phyloP scores from a whole-genome alignment of 768 basidiomycete genomes.

The Cystofilobasidium capitatum region DNA sequence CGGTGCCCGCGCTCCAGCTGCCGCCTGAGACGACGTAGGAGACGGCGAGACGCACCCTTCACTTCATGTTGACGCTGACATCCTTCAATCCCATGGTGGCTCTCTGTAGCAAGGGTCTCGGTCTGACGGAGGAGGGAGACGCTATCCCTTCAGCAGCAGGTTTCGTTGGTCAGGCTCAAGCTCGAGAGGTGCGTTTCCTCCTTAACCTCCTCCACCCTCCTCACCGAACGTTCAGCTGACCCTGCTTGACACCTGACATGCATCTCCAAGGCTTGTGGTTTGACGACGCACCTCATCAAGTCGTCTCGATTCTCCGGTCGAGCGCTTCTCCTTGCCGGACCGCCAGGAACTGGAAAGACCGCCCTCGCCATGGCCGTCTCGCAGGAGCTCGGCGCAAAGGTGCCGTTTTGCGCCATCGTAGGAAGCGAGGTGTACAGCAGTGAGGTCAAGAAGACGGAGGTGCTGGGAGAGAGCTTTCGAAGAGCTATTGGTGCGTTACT shows the following conservation, averaged over 20 bases:
- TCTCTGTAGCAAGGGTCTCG: slow-evolving; percentile 62
- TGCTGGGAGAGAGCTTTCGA: slow-evolving; percentile 85
- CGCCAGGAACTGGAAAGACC: slow-evolving; percentile 96
- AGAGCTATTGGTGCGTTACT: slow-evolving; percentile 78
- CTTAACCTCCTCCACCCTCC: not conserved
- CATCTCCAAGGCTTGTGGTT: slow-evolving; percentile 65
- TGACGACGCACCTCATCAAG: slow-evolving; percentile 79
- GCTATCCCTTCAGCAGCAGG: slow-evolving; percentile 66
- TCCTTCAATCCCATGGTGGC: not conserved
- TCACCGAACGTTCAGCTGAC: not conserved
- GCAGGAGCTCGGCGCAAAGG: slow-evolving; percentile 86
- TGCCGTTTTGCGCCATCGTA: slow-evolving; percentile 98
- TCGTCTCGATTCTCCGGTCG: slow-evolving; percentile 88
- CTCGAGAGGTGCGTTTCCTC: slow-evolving; percentile 38
- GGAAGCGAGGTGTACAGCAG: slow-evolving; percentile 93
- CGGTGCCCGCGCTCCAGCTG: not conserved
- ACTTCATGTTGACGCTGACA: not conserved
- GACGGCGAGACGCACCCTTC: no score
- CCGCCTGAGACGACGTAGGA: not conserved
- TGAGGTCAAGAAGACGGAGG: slow-evolving; percentile 98
- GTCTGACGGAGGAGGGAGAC: slow-evolving; percentile 70
- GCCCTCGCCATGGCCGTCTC: slow-evolving; percentile 91
- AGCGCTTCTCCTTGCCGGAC: slow-evolving; percentile 82
- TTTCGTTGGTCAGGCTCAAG: slow-evolving; percentile 80
- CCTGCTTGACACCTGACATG: not conserved